Conservation (phyloP, 345 rosid species). For the Salix viminalis region DNA sequence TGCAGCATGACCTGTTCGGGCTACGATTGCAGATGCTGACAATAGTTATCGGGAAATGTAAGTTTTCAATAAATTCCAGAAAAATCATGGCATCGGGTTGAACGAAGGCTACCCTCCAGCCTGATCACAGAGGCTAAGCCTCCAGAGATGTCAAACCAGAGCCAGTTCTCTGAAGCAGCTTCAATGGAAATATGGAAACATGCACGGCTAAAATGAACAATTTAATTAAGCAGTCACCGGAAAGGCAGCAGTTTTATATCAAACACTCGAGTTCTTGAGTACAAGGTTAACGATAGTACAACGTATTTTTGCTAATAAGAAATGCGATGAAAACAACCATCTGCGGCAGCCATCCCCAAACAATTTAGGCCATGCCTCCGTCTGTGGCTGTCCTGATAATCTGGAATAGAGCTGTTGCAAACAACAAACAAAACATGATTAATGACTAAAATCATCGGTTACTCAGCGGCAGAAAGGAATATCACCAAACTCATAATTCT, state of each 20-base stretch:
- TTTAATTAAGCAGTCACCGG: neutral
- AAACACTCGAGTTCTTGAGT: neutral
- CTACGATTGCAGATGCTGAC: neutral
- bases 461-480: neutral
- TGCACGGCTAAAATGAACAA: neutral
- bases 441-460: neutral
- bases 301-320: neutral
- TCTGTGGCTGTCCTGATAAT: constrained; percentile 80
- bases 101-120: too few relatives aligned
- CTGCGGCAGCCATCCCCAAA: constrained; percentile 40
- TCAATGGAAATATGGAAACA: neutral
- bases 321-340: constrained; percentile 33
- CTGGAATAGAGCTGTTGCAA: constrained; percentile 81
- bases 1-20: neutral
- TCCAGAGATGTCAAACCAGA: neutral
- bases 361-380: constrained; percentile 17
- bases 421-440: neutral
- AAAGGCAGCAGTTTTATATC: neutral
- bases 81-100: too few relatives aligned
- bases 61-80: too few relatives aligned
- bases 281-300: neutral
- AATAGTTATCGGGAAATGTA: neutral
- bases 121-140: neutral
- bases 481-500: too few relatives aligned
- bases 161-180: neutral